These are phyloP conservation scores for Trichoderma breve DNA, from an alignment of 2,329 filamentous ascomycete species.

Conservation along the genomic window DNA sequence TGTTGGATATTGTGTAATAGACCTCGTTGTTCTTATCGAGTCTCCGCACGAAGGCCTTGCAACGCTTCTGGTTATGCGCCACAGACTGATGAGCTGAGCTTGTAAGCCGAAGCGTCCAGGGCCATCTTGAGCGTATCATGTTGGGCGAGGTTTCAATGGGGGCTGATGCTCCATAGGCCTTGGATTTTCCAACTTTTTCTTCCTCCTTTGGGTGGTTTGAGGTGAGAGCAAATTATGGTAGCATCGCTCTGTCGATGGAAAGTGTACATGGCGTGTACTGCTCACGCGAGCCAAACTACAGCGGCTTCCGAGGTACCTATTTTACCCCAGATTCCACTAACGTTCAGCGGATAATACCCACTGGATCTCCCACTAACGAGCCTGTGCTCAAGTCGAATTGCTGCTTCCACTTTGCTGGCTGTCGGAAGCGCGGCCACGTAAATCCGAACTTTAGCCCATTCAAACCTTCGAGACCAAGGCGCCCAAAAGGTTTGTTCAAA, in stretches of 20 bases:
- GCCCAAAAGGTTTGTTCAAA: not conserved
- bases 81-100: slow-evolving; percentile 7
- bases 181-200: not conserved
- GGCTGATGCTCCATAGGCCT: not conserved
- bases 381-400: not conserved
- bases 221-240: slow-evolving; percentile 7
- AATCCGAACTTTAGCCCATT: slow-evolving; percentile 9
- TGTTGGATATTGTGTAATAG: slow-evolving; percentile 32
- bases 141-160: not conserved
- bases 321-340: slow-evolving; percentile 20
- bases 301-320: not conserved
- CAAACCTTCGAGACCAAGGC: not conserved
- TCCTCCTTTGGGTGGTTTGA: not conserved
- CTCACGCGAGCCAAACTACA: slow-evolving; percentile 15
- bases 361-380: slow-evolving; percentile 18
- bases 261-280: not conserved
- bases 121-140: slow-evolving; percentile 24
- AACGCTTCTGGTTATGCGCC: slow-evolving; percentile 16
- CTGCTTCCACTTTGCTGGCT: not conserved
- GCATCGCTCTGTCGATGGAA: not conserved
- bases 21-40: slow-evolving; percentile 25
- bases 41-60: slow-evolving; percentile 29
- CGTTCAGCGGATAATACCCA: slow-evolving; percentile 5
- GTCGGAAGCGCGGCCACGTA: slow-evolving; percentile 21
- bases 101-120: slow-evolving; percentile 19